phyloP scores from a whole-genome alignment of 73 alveolate genomes.

The Paramecium octaurelia region DNA sequence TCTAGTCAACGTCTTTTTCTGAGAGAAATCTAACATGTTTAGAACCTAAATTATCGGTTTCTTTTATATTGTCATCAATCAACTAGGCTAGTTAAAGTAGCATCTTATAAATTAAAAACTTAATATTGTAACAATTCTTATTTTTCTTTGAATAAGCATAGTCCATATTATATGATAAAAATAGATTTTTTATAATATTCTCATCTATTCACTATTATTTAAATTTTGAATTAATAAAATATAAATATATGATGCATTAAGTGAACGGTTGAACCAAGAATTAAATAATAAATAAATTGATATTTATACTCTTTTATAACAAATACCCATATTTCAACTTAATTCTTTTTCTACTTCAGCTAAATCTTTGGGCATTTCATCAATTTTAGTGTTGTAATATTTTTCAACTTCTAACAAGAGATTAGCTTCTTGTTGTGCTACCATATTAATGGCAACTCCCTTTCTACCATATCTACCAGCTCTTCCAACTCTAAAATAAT shows the following conservation, averaged over 20 bases:
- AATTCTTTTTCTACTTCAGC: conserved; percentile 58
- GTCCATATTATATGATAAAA: background rate
- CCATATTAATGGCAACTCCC: conserved; percentile 69
- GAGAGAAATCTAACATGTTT: background rate
- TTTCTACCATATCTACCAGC: conserved; percentile 71
- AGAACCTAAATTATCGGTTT: background rate
- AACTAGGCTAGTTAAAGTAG: background rate
- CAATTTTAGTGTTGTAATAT: conserved; percentile 74
- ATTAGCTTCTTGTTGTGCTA: conserved; percentile 73
- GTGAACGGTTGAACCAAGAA: background rate
- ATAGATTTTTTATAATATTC: background rate
- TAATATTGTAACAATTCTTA: background rate
- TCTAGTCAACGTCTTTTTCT: background rate
- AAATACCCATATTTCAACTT: background rate
- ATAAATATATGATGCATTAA: background rate
- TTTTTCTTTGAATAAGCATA: background rate
- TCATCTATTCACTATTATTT: background rate
- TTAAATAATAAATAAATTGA: background rate
- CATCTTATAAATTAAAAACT: background rate
- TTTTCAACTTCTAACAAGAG: conserved; percentile 69
- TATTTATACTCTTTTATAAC: background rate
- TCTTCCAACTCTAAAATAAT: conserved; percentile 66
- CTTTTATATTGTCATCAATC: background rate
- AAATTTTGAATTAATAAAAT: background rate
- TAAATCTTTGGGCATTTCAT: conserved; percentile 74